These are phyloP conservation scores for Byssochlamys sp. DNA, from an alignment of 2,329 filamentous ascomycete species.

Conservation along the genomic window DNA sequence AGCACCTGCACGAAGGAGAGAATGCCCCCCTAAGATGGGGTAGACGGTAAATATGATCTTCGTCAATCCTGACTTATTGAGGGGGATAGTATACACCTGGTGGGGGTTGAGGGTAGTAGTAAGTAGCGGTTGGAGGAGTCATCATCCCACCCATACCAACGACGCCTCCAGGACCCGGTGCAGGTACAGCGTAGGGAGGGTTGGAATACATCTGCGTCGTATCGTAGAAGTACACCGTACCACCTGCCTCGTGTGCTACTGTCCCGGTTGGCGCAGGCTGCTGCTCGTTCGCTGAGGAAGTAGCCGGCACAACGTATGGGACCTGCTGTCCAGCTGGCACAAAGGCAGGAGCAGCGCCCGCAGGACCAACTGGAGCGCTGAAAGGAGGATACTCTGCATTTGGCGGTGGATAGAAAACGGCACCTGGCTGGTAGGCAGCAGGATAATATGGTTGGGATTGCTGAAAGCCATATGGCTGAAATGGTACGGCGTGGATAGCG, in stretches of 20 bases:
- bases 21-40: neutral
- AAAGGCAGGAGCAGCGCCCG: slow-evolving; percentile 46
- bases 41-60: neutral
- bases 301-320: slow-evolving; percentile 24
- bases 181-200: slow-evolving; percentile 42
- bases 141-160: slow-evolving; percentile 73
- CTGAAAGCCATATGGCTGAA: slow-evolving; percentile 64
- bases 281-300: slow-evolving; percentile 24
- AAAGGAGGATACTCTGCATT: slow-evolving; percentile 33
- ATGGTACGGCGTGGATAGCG: slow-evolving; percentile 79
- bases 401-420: slow-evolving; percentile 59
- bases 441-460: slow-evolving; percentile 50
- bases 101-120: slow-evolving; percentile 50
- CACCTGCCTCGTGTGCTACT: slow-evolving; percentile 79
- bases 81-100: slow-evolving; percentile 51
- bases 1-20: neutral
- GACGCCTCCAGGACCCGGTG: slow-evolving; percentile 44
- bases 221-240: slow-evolving; percentile 93
- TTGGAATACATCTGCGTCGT: slow-evolving; percentile 54
- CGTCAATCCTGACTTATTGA: slow-evolving; percentile 11
- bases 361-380: slow-evolving; percentile 37
- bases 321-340: slow-evolving; percentile 46
- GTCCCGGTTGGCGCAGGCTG: slow-evolving; percentile 43
- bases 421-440: slow-evolving; percentile 48
- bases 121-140: slow-evolving; percentile 48